Evolutionary conservation across 2,329 filamentous ascomycete species (phyloP).

Genomic region (Leptographium galeiforme): DNA sequence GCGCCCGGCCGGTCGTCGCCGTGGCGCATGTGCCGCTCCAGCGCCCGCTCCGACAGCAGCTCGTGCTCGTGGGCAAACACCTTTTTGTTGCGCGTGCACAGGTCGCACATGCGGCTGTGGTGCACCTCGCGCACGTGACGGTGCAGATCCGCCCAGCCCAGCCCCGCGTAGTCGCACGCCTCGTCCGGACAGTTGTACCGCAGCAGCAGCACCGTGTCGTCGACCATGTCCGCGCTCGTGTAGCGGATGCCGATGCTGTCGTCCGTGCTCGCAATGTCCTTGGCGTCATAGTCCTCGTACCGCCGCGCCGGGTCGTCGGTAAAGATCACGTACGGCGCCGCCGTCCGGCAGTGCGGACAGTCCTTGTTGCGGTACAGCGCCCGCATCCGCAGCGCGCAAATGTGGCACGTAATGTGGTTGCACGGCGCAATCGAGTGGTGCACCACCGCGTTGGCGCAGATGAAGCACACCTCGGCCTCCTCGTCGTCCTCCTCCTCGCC

Average conservation of each 20-base stretch:
- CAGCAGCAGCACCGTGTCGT: slow-evolving; percentile 76
- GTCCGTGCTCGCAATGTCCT: slow-evolving; percentile 66
- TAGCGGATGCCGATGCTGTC: slow-evolving; percentile 85
- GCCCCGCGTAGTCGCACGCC: slow-evolving; percentile 67
- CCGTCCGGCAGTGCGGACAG: slow-evolving; percentile 84
- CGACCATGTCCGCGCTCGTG: slow-evolving; percentile 75
- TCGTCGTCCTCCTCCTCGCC: slow-evolving; percentile 6
- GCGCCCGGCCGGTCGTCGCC: slow-evolving; percentile 87
- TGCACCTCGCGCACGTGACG: slow-evolving; percentile 74
- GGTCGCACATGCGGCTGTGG: slow-evolving; percentile 78
- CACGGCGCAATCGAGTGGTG: slow-evolving; percentile 86
- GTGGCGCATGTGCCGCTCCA: slow-evolving; percentile 76
- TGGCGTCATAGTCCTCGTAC: slow-evolving; percentile 67
- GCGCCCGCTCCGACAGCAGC: slow-evolving; percentile 67
- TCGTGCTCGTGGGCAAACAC: slow-evolving; percentile 98
- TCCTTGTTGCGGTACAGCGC: slow-evolving; percentile 93
- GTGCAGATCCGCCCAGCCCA: slow-evolving; percentile 44
- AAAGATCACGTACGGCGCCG: slow-evolving; percentile 77
- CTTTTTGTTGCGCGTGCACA: slow-evolving; percentile 88
- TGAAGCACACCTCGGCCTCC: slow-evolving; percentile 85
- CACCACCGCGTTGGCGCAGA: slow-evolving; percentile 81
- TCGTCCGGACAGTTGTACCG: slow-evolving; percentile 89
- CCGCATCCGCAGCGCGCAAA: slow-evolving; percentile 80
- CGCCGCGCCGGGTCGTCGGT: slow-evolving; percentile 72
- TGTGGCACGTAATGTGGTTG: slow-evolving; percentile 94